Conservation (phyloP, 2,329 filamentous ascomycete genomes). For the Trichoderma endophyticum region DNA sequence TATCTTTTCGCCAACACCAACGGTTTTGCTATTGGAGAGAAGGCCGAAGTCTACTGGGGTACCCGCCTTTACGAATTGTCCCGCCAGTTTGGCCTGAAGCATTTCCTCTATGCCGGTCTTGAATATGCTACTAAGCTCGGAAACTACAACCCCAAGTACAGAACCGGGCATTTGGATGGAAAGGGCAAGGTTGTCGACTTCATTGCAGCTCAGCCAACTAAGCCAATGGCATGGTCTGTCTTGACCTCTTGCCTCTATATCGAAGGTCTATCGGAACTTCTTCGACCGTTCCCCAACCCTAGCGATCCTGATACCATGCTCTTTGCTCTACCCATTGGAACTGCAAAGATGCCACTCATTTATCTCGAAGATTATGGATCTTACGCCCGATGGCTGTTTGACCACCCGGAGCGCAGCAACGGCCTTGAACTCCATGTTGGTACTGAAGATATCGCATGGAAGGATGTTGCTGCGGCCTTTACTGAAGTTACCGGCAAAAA, state of each 20-base stretch:
- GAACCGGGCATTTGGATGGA: not conserved
- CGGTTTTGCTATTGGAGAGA: not conserved
- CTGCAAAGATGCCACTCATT: not conserved
- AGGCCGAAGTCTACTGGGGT: not conserved
- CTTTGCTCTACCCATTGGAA: not conserved
- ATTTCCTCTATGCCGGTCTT: not conserved
- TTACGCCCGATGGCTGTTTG: not conserved
- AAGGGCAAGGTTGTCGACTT: not conserved
- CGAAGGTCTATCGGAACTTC: not conserved
- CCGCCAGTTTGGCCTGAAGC: not conserved
- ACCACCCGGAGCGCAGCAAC: not conserved
- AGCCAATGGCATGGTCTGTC: not conserved
- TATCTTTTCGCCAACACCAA: not conserved
- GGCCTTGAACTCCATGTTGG: not conserved
- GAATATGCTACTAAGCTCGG: not conserved
- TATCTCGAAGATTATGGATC: not conserved
- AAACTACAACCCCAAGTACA: not conserved
- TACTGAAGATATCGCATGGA: not conserved
- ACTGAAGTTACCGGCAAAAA: not conserved
- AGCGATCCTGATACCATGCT: not conserved
- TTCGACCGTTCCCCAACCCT: not conserved
- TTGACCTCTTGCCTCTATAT: not conserved
- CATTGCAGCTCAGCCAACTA: not conserved
- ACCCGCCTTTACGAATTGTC: not conserved
- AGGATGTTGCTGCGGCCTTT: not conserved